Percentiles rank a stretch among this genome's conserved stretches.
Evolutionary conservation across 2,329 filamentous ascomycete species (phyloP).

Genomic region (Pseudocercospora vitis): DNA sequence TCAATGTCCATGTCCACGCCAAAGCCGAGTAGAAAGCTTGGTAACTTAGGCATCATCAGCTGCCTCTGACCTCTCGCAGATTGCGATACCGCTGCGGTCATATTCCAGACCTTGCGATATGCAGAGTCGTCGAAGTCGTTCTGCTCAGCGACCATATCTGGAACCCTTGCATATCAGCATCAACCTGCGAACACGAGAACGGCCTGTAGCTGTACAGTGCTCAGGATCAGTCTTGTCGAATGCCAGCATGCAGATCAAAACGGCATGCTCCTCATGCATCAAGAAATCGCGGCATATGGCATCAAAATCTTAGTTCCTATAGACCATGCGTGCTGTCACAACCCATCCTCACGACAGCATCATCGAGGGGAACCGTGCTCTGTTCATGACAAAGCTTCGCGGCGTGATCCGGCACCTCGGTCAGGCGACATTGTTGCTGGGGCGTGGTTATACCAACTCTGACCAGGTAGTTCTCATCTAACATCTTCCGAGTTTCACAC

Average conservation of each 20-base stretch:
- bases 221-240: constrained; percentile 1
- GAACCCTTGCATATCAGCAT: background rate
- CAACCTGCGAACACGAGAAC: no score
- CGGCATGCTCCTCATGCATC: background rate
- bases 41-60: background rate
- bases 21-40: background rate
- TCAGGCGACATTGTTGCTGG: no score
- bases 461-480: no score
- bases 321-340: background rate
- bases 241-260: background rate
- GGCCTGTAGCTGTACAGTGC: background rate
- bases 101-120: background rate
- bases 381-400: no score
- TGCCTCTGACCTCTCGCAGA: background rate
- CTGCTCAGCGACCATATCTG: constrained; percentile 4
- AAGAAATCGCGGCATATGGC: constrained; percentile 4
- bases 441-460: no score
- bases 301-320: background rate
- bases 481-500: no score
- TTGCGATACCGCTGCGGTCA: constrained; percentile 1
- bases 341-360: background rate
- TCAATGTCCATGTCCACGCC: background rate
- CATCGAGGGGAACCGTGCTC: background rate
- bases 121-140: constrained; percentile 1
- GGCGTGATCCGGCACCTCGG: no score